Base-by-base conservation (phyloP, 140 eudicot species). In the Erigeron philadelphicus region DNA sequence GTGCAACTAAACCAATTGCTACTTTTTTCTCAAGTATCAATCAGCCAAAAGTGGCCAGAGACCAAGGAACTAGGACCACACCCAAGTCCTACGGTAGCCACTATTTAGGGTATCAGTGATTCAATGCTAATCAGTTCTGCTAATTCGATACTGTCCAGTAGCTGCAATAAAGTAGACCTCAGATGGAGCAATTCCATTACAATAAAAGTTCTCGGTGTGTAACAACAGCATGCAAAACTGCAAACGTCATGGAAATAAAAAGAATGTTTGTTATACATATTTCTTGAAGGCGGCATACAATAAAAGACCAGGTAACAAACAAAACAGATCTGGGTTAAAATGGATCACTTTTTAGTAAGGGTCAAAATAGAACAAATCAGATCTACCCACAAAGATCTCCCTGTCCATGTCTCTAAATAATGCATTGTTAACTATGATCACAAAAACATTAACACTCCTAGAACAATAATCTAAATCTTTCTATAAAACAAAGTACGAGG, bases 61-160 rank as follows among this genome's bases (percentile, higher is more conserved):
- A 62, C 64, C 70, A 5, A 73, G 61, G 44, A 73, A 41, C n/a
- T 31, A 13, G 68, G 76, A 59, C 76, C 58, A 58, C 21, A 6
- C 17, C 38, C 38, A 31, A 31, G 38, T 31, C 38, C 60, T n/a
- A 59, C 16, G 25, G 40, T 15, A 38, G 21, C 42, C 42, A 17
- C 69, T 62, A 71, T 35, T 61, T 35, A 48, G 13, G 15, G 50
- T 44, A 61, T 61, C 61, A 17, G 47, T 40, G 69, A 16, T 49
- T 61, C 61, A 17, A 60, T 40, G 69, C 31, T 49, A 35, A 61
- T 35, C 23, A 3, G 60, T 61, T 17, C 35, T 60, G n/a, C 15
- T 10, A 72, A 11, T 23, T 55, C 42, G 1, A 42, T 49, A 59
- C 8, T 1, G 47, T 48, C 76, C 52, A 45, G 19, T 25, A 17